These are phyloP conservation scores for Epithemia pelagica DNA, from an alignment of 108 stramenopile species.

Conservation along the genomic window DNA sequence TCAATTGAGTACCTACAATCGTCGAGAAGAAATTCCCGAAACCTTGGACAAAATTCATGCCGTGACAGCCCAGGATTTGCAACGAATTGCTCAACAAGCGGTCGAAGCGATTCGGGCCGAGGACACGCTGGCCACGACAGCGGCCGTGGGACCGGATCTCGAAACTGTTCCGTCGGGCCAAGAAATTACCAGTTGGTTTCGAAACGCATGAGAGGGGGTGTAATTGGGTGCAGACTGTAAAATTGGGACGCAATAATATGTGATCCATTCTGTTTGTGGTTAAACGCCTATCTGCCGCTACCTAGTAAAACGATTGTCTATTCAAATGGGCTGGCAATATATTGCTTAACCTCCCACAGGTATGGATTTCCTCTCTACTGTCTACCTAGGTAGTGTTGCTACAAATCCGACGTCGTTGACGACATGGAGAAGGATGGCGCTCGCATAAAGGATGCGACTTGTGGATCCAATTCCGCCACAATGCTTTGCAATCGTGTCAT, in stretches of 20 bases:
- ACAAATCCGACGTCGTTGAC: too few species aligned
- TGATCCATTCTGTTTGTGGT: too few species aligned
- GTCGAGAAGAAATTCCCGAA: constrained; percentile 69
- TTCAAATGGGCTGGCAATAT: too few species aligned
- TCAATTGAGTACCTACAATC: constrained; percentile 91
- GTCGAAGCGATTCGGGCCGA: constrained; percentile 47
- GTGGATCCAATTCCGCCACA: constrained; percentile 3
- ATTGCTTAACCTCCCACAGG: too few species aligned
- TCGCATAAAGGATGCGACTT: constrained; percentile 4
- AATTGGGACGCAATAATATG: too few species aligned
- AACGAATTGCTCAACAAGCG: constrained; percentile 49
- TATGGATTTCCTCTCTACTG: too few species aligned
- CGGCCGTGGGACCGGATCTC: constrained; percentile 79
- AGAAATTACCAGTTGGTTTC: constrained; percentile 64
- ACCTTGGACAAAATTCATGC: constrained; percentile 90
- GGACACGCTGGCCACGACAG: constrained; percentile 71
- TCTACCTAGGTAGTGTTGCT: too few species aligned
- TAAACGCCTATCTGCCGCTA: too few species aligned
- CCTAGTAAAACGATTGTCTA: too few species aligned
- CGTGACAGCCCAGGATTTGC: constrained; percentile 86
- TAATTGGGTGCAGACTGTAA: too few species aligned
- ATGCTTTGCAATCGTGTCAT: constrained; percentile 11
- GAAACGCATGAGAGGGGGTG: too few species aligned
- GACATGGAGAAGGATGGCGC: neutral
- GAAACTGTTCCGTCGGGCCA: constrained; percentile 59